Percentiles rank a stretch among this genome's conserved stretches.
Conservation (phyloP, 169 alveolate genomes). For the Plasmodium vivax region DNA sequence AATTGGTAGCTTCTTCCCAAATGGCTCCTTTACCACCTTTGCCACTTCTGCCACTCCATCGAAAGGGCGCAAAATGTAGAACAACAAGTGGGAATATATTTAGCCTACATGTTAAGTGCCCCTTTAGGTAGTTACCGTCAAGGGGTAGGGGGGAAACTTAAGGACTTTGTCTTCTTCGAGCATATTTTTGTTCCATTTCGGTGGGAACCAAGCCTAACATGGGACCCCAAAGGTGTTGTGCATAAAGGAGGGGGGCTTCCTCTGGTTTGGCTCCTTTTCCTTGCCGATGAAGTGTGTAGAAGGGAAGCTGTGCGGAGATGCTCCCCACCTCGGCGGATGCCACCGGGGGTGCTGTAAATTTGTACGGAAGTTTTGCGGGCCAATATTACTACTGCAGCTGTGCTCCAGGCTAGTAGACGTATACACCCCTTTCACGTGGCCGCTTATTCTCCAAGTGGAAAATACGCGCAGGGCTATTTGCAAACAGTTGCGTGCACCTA, state of each 20-base stretch:
- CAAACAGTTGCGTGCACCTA: background rate
- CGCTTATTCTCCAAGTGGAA: background rate
- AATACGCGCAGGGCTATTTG: background rate
- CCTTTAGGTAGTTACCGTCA: background rate
- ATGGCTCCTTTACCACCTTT: background rate
- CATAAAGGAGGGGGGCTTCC: background rate
- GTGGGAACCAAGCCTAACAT: background rate
- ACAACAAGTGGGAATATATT: background rate
- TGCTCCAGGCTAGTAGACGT: background rate
- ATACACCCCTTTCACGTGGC: background rate
- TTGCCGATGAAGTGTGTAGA: background rate
- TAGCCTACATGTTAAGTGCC: background rate
- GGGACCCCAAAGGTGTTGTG: background rate
- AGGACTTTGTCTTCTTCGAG: background rate
- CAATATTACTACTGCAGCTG: background rate
- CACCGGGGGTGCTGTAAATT: background rate
- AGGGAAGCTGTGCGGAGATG: background rate
- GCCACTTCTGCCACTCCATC: background rate
- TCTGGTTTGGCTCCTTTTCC: background rate
- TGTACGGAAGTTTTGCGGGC: background rate
- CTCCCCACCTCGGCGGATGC: background rate
- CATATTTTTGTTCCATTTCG: background rate
- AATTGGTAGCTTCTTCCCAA: background rate
- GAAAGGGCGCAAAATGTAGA: background rate
- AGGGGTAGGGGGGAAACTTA: background rate